Conservation (phyloP, 2,329 filamentous ascomycete genomes). For the Lizonia empirigonia region DNA sequence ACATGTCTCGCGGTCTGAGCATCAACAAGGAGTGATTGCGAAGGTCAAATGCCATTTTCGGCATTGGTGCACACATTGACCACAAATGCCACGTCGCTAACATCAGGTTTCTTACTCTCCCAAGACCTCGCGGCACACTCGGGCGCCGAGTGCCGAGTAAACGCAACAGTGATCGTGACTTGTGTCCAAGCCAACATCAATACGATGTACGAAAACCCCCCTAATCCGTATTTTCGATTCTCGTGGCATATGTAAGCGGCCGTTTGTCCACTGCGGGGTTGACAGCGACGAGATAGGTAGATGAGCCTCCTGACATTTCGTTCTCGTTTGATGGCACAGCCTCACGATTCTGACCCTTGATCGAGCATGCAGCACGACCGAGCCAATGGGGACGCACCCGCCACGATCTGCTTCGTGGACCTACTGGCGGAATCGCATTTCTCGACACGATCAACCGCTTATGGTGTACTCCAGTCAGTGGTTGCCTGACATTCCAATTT, state of each 20-base stretch:
- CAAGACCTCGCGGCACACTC: conserved; percentile 13
- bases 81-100: conserved; percentile 15
- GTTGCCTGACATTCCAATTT: not conserved
- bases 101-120: not conserved
- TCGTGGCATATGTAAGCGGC: conserved; percentile 1
- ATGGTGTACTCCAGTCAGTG: no score
- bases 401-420: no score
- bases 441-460: no score
- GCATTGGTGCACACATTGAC: conserved; percentile 6
- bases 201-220: conserved; percentile 8
- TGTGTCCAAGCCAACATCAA: conserved; percentile 8
- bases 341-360: conserved; percentile 18
- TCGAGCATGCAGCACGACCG: conserved; percentile 1
- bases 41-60: not conserved
- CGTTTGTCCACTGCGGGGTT: conserved; percentile 13
- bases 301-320: conserved; percentile 11
- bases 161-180: not conserved
- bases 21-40: not conserved
- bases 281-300: not conserved
- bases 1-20: not conserved
- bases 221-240: conserved; percentile 5
- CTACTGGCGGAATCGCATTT: no score
- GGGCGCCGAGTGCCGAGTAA: conserved; percentile 21
- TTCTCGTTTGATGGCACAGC: conserved; percentile 16
- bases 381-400: conserved; percentile 3